These are phyloP conservation scores for Cladosporium colombiae DNA, from an alignment of 2,329 filamentous ascomycete species.

Conservation along the genomic window DNA sequence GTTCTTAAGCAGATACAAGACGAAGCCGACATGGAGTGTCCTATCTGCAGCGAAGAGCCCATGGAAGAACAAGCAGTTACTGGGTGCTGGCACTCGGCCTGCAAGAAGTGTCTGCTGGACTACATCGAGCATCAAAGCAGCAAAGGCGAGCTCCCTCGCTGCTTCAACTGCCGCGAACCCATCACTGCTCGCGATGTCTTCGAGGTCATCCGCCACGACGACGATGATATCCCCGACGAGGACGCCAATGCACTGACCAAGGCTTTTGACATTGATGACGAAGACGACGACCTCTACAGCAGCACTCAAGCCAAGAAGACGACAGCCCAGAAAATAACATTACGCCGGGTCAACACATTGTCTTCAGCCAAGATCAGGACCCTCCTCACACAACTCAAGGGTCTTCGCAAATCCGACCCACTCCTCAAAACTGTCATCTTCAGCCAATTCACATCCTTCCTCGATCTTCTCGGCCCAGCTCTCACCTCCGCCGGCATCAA, in stretches of 20 bases:
- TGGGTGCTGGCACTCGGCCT: slow-evolving; percentile 96
- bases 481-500: slow-evolving; percentile 70
- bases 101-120: slow-evolving; percentile 86
- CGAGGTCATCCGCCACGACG: slow-evolving; percentile 81
- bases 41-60: slow-evolving; percentile 91
- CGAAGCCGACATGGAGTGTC: slow-evolving; percentile 85
- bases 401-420: slow-evolving; percentile 65
- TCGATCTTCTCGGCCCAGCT: slow-evolving; percentile 85
- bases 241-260: slow-evolving; percentile 26
- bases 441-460: slow-evolving; percentile 95
- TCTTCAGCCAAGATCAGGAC: slow-evolving; percentile 89
- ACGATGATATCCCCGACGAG: slow-evolving; percentile 40
- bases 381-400: slow-evolving; percentile 72
- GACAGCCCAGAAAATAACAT: slow-evolving; percentile 47
- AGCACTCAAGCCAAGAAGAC: slow-evolving; percentile 32
- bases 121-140: slow-evolving; percentile 86
- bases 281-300: slow-evolving; percentile 41
- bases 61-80: slow-evolving; percentile 95
- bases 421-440: slow-evolving; percentile 83
- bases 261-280: slow-evolving; percentile 23
- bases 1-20: slow-evolving; percentile 89
- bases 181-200: slow-evolving; percentile 86
- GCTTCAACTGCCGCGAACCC: slow-evolving; percentile 85
- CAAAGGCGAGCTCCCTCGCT: slow-evolving; percentile 73
- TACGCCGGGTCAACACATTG: slow-evolving; percentile 62